Percentiles rank a stretch among this genome's conserved stretches.
phyloP scores from a whole-genome alignment of 208 protist species.

The Trypanosoma mega region DNA sequence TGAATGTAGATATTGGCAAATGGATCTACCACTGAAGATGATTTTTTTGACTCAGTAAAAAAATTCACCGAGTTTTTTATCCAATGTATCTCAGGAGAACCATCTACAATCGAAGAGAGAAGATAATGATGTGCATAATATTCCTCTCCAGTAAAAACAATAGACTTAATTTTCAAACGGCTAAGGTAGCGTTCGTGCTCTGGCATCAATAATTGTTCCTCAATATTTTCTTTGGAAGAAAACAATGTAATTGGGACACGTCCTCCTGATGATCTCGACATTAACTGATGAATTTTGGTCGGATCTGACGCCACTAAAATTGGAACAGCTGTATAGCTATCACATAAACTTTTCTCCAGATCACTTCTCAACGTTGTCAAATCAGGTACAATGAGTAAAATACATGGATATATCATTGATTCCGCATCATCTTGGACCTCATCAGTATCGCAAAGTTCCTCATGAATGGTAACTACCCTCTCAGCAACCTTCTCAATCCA shows the following conservation, averaged over 20 bases:
- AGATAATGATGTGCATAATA: neutral
- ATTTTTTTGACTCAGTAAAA: slow-evolving; percentile 19
- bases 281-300: slow-evolving; percentile 13
- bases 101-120: slow-evolving; percentile 10
- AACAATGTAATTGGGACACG: slow-evolving; percentile 45
- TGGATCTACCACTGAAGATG: slow-evolving; percentile 12
- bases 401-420: slow-evolving; percentile 15
- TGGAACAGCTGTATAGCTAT: slow-evolving; percentile 62
- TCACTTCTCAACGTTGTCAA: slow-evolving; percentile 21
- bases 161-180: slow-evolving; percentile 7
- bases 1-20: slow-evolving; percentile 15
- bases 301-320: slow-evolving; percentile 34
- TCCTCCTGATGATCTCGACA: slow-evolving; percentile 10
- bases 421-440: neutral
- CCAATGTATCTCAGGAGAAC: neutral
- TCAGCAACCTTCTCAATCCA: slow-evolving; percentile 29
- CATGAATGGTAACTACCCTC: slow-evolving; percentile 22
- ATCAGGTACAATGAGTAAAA: slow-evolving; percentile 46
- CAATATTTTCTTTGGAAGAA: slow-evolving; percentile 34
- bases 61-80: neutral
- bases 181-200: slow-evolving; percentile 26
- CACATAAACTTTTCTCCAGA: slow-evolving; percentile 35
- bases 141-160: slow-evolving; percentile 15
- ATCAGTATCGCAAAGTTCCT: slow-evolving; percentile 32
- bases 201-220: slow-evolving; percentile 41